phyloP scores from a whole-genome alignment of 2,329 filamentous ascomycete genomes.

The Beauveria australis region DNA sequence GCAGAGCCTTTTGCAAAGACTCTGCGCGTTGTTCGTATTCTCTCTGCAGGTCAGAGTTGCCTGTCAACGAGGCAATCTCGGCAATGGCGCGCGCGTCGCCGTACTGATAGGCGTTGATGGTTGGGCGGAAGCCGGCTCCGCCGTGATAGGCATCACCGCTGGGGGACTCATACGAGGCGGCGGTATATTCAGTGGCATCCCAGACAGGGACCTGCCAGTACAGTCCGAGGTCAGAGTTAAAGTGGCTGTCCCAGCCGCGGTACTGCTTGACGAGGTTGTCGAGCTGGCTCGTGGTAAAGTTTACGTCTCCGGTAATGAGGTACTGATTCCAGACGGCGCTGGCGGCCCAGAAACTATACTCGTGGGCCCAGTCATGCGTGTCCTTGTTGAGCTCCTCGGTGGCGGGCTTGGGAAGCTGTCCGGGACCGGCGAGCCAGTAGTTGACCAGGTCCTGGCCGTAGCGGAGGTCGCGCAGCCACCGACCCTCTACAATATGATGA shows the following conservation, averaged over 20 bases:
- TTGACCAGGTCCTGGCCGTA: conserved; percentile 28
- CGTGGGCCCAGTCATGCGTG: conserved; percentile 15
- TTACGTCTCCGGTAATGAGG: conserved; percentile 29
- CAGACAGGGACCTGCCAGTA: conserved; percentile 34
- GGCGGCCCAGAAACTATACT: conserved; percentile 18
- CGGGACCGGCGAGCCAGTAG: conserved; percentile 16
- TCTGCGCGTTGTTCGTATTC: conserved; percentile 26
- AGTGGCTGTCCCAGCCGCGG: conserved; percentile 29
- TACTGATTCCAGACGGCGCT: conserved; percentile 16
- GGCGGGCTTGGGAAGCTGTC: conserved; percentile 14
- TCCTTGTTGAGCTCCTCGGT: conserved; percentile 14
- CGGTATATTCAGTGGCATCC: conserved; percentile 36
- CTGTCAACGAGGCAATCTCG: conserved; percentile 25
- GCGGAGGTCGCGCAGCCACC: conserved; percentile 31
- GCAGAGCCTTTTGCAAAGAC: conserved; percentile 26
- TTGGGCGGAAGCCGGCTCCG: conserved; percentile 33
- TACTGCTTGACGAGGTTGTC: conserved; percentile 31
- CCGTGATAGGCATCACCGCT: conserved; percentile 24
- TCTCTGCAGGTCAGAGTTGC: conserved; percentile 20
- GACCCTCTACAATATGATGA: conserved; percentile 29
- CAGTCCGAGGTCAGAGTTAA: conserved; percentile 26
- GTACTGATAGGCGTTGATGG: conserved; percentile 35
- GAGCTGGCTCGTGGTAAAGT: conserved; percentile 29
- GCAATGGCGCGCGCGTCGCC: conserved; percentile 33
- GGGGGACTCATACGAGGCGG: conserved; percentile 16